These are phyloP conservation scores for Nitzschia putrida DNA, from an alignment of 108 stramenopile species.

Conservation along the genomic window DNA sequence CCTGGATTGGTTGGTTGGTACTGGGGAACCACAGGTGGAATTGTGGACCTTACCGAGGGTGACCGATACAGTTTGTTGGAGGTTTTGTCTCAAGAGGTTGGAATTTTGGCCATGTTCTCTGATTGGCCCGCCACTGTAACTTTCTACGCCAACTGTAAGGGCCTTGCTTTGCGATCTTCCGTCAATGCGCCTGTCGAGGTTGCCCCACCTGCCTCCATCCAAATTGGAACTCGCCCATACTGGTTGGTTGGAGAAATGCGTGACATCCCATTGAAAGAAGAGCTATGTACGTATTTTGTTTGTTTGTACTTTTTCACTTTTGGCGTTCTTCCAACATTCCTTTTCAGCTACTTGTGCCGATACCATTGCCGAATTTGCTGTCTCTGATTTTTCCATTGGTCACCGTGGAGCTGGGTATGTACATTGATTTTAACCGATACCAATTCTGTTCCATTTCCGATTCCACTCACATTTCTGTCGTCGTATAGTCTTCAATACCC, in stretches of 20 bases:
- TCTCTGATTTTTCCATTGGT: constrained; percentile 69
- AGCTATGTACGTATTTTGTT: constrained; percentile 51
- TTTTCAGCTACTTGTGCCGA: constrained; percentile 51
- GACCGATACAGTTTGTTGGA: constrained; percentile 50
- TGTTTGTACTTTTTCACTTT: constrained; percentile 28
- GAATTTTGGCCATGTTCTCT: constrained; percentile 63
- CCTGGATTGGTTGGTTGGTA: constrained; percentile 42
- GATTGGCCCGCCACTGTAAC: constrained; percentile 77
- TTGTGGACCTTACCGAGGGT: constrained; percentile 45
- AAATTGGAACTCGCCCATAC: constrained; percentile 63
- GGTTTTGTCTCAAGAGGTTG: constrained; percentile 55
- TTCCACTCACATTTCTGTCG: too few relatives aligned
- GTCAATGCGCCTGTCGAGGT: neutral
- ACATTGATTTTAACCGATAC: too few relatives aligned
- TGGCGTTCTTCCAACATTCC: neutral
- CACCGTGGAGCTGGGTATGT: constrained; percentile 81
- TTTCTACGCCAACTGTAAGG: constrained; percentile 75
- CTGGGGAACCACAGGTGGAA: constrained; percentile 35
- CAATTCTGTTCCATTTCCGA: too few relatives aligned
- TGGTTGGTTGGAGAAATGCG: constrained; percentile 62
- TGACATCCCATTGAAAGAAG: constrained; percentile 40
- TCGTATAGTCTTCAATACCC: constrained; percentile 60
- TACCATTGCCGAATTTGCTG: constrained; percentile 23
- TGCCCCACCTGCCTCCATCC: constrained; percentile 6
- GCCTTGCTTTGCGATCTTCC: constrained; percentile 15